Conservation (phyloP, 2,329 filamentous ascomycete genomes). For the Colletotrichum echinochloae region DNA sequence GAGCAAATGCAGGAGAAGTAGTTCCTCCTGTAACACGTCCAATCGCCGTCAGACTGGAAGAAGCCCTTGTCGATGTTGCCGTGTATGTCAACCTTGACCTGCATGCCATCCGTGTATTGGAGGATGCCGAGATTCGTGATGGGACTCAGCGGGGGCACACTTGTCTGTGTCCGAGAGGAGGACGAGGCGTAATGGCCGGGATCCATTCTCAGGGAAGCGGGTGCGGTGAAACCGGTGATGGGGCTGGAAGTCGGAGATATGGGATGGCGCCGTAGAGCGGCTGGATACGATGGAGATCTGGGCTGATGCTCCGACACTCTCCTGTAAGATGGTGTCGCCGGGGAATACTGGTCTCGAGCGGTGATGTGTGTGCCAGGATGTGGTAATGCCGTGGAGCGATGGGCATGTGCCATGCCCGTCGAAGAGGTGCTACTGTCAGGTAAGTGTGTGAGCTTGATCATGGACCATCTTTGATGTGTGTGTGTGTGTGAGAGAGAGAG, state of each 20-base stretch:
- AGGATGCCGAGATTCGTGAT: slow-evolving; percentile 70
- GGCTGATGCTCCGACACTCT: slow-evolving; percentile 61
- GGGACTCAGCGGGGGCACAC: slow-evolving; percentile 65
- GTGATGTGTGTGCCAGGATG: slow-evolving; percentile 62
- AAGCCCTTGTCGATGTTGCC: slow-evolving; percentile 92
- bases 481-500: no score
- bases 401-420: slow-evolving; percentile 69
- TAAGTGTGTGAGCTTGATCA: slow-evolving; percentile 50
- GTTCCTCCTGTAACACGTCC: slow-evolving; percentile 93
- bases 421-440: slow-evolving; percentile 60
- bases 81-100: slow-evolving; percentile 78
- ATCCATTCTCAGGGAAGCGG: slow-evolving; percentile 37
- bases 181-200: slow-evolving; percentile 50
- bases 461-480: slow-evolving; percentile 34
- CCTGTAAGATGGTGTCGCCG: slow-evolving; percentile 63
- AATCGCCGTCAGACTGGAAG: slow-evolving; percentile 83
- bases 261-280: slow-evolving; percentile 62
- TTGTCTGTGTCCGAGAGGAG: slow-evolving; percentile 53
- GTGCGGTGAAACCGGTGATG: slow-evolving; percentile 42
- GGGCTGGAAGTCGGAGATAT: slow-evolving; percentile 65
- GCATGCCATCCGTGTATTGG: slow-evolving; percentile 66
- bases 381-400: slow-evolving; percentile 64
- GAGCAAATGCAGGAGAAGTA: slow-evolving; percentile 90
- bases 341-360: slow-evolving; percentile 66
- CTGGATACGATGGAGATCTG: slow-evolving; percentile 65